Evolutionary conservation across 106 monocot genomes (phyloP).

Genomic region (Dioscorea alata): DNA sequence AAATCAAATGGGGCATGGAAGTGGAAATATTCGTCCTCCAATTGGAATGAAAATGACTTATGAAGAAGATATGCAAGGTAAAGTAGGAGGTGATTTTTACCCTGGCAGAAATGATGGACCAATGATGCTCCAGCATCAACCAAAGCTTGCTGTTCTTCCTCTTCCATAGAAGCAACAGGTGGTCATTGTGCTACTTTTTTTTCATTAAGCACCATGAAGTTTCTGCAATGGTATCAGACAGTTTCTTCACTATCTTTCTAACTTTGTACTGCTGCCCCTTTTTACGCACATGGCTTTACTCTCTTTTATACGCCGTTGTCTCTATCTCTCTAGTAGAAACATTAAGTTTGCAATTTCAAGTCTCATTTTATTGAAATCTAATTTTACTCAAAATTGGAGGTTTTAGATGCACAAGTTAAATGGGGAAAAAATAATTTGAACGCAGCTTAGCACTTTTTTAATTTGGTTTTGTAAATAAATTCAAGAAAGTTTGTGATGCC

Average conservation of each 20-base stretch:
- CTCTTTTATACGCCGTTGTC: too few species aligned
- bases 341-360: too few species aligned
- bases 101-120: slow-evolving; percentile 20
- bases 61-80: slow-evolving; percentile 27
- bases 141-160: slow-evolving; percentile 49
- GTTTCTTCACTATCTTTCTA: neutral
- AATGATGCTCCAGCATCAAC: slow-evolving; percentile 19
- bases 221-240: slow-evolving; percentile 39
- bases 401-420: too few species aligned
- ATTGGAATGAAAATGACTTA: slow-evolving; percentile 16
- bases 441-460: too few species aligned
- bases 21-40: slow-evolving; percentile 11
- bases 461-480: too few species aligned
- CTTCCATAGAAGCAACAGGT: slow-evolving; percentile 28
- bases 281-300: too few species aligned
- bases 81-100: slow-evolving; percentile 17
- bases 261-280: neutral
- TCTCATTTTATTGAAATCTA: too few species aligned
- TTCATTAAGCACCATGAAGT: slow-evolving; percentile 50
- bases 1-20: slow-evolving; percentile 22
- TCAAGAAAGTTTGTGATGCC: too few species aligned
- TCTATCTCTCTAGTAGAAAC: too few species aligned
- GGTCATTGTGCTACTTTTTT: neutral
- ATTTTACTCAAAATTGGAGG: too few species aligned
- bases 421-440: too few species aligned